Percentiles rank a stretch among this genome's conserved stretches.
These are phyloP conservation scores for Peronospora destructor DNA, from an alignment of 352 stramenopile genomes.

Conservation along the genomic window DNA sequence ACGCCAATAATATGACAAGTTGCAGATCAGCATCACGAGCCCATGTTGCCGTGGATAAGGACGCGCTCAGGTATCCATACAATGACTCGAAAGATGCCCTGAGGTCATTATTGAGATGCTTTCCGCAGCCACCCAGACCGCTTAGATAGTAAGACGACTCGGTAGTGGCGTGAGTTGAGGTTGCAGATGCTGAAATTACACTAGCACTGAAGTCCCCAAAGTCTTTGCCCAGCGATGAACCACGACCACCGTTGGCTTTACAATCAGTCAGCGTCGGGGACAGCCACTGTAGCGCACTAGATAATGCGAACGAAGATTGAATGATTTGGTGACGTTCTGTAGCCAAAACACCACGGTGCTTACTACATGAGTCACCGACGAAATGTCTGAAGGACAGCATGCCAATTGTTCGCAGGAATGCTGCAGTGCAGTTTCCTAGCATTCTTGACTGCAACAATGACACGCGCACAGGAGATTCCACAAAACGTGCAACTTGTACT, in stretches of 20 bases:
- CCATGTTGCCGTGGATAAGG: slow-evolving; percentile 80
- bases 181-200: slow-evolving; percentile 15
- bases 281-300: slow-evolving; percentile 69
- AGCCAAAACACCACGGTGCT: slow-evolving; percentile 30
- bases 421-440: slow-evolving; percentile 61
- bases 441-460: slow-evolving; percentile 68
- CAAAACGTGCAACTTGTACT: slow-evolving; percentile 76
- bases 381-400: slow-evolving; percentile 75
- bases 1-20: slow-evolving; percentile 73
- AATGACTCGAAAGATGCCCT: slow-evolving; percentile 79
- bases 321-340: slow-evolving; percentile 46
- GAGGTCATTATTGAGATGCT: slow-evolving; percentile 69
- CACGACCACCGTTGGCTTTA: slow-evolving; percentile 25
- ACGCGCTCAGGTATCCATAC: slow-evolving; percentile 69
- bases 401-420: slow-evolving; percentile 73
- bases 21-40: slow-evolving; percentile 74
- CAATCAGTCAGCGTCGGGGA: slow-evolving; percentile 38
- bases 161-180: slow-evolving; percentile 18
- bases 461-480: slow-evolving; percentile 69
- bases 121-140: slow-evolving; percentile 72
- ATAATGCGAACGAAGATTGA: slow-evolving; percentile 66
- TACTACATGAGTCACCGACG: slow-evolving; percentile 47
- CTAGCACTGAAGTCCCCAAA: slow-evolving; percentile 37
- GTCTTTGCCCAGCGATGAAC: slow-evolving; percentile 31
- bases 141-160: slow-evolving; percentile 63